Conservation (phyloP, 1,139 yeast genomes). For the Kodamaea fungicola region DNA sequence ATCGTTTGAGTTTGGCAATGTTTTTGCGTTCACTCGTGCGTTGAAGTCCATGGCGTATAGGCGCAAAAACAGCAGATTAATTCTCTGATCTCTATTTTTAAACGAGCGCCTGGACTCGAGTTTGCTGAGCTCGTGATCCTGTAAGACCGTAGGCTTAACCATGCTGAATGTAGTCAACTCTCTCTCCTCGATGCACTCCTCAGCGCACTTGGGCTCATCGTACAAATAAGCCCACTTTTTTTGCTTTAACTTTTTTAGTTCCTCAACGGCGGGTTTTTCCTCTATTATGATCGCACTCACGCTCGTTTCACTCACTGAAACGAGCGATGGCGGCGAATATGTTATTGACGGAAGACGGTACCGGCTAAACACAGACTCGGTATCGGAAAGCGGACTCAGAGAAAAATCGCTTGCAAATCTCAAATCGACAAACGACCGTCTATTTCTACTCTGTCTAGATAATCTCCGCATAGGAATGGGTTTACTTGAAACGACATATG, state of each 20-base stretch:
- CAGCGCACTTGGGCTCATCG: not conserved
- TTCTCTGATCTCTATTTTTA: constrained; percentile 44
- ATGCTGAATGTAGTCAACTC: constrained; percentile 4
- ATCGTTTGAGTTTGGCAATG: constrained; percentile 27
- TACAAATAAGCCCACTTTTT: not conserved
- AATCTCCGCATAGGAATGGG: constrained; percentile 1
- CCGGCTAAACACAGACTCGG: not conserved
- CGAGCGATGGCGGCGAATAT: not conserved
- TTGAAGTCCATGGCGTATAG: constrained; percentile 46
- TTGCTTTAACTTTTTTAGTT: not conserved
- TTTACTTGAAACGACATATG: not conserved
- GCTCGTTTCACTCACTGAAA: not conserved
- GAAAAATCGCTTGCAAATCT: not conserved
- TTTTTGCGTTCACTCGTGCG: constrained; percentile 26
- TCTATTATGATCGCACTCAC: not conserved
- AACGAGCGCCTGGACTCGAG: constrained; percentile 13
- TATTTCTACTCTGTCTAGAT: not conserved
- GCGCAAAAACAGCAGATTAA: constrained; percentile 43
- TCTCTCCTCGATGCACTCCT: not conserved
- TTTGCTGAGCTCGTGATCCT: constrained; percentile 6
- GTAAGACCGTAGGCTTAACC: not conserved
- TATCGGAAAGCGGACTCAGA: not conserved
- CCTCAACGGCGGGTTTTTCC: not conserved
- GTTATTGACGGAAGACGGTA: not conserved
- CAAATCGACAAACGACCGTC: not conserved